Conservation (phyloP, 2,329 filamentous ascomycete species). For the Coniella vitis region DNA sequence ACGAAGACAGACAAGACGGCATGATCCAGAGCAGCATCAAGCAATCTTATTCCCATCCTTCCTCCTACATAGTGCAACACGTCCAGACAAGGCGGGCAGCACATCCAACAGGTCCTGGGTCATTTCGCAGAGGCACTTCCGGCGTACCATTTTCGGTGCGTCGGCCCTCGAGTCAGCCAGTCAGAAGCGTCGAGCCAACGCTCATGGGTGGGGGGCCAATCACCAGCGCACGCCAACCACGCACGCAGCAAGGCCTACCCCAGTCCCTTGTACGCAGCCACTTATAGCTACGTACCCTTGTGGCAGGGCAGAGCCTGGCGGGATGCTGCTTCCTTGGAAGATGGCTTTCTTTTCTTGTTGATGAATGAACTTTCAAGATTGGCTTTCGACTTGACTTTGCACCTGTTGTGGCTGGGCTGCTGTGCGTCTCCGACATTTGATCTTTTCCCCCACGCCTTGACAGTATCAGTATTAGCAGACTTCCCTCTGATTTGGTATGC, state of each 20-base stretch:
- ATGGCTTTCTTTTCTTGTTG: no score
- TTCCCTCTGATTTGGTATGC: neutral
- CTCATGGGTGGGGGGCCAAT: constrained; percentile 1
- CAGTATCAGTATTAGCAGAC: neutral
- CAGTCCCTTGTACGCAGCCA: neutral
- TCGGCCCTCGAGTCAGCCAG: constrained; percentile 9
- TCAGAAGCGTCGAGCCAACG: neutral
- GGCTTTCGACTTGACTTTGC: no score
- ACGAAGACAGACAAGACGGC: no score
- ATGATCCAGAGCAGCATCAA: no score
- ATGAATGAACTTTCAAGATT: no score
- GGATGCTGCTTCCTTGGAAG: no score
- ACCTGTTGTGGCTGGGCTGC: no score
- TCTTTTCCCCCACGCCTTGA: no score
- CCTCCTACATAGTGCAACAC: constrained; percentile 10
- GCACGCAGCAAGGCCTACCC: neutral
- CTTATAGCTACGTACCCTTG: no score
- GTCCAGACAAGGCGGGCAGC: neutral
- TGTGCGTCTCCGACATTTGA: no score
- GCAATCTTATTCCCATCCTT: constrained; percentile 1
- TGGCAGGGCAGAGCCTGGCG: no score
- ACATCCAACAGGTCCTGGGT: constrained; percentile 1
- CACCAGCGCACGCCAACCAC: constrained; percentile 4
- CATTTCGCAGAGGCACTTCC: neutral
- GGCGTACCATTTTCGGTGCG: constrained; percentile 1